Evolutionary conservation across 108 stramenopile species (phyloP).

Genomic region (Conticribra guillardii): DNA sequence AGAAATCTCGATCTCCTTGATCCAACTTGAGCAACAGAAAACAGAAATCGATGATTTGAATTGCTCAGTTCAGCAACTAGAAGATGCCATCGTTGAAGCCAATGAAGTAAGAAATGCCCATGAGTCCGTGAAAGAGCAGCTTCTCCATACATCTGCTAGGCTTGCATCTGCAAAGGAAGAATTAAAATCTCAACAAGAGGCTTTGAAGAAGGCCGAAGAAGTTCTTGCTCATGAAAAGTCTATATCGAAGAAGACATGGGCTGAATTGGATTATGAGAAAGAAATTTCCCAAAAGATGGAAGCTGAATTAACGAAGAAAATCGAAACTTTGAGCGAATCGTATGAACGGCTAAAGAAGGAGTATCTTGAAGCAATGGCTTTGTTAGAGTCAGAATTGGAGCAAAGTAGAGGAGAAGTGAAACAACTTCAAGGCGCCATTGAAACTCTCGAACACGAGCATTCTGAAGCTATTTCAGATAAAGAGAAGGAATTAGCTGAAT

Average conservation of each 20-base stretch:
- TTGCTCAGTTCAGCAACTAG: not conserved
- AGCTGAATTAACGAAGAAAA: constrained; percentile 21
- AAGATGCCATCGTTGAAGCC: constrained; percentile 24
- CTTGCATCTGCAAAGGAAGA: constrained; percentile 10
- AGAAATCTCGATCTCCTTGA: constrained; percentile 9
- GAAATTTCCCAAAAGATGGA: constrained; percentile 11
- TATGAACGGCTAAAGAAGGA: constrained; percentile 32
- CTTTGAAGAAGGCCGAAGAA: constrained; percentile 16
- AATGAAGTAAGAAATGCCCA: not conserved
- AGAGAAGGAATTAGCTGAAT: not conserved
- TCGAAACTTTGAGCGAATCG: constrained; percentile 8
- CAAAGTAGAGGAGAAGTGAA: constrained; percentile 10
- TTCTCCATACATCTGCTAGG: constrained; percentile 6
- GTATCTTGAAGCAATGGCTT: constrained; percentile 20
- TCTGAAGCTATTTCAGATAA: not conserved
- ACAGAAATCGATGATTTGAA: constrained; percentile 23
- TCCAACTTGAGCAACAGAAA: constrained; percentile 12
- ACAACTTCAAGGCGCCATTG: not conserved
- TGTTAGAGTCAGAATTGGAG: constrained; percentile 36
- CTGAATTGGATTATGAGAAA: constrained; percentile 15
- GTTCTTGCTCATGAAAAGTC: not conserved
- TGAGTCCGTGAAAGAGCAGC: not conserved
- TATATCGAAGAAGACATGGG: not conserved
- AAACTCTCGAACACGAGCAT: constrained; percentile 1
- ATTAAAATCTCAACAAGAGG: not conserved